A percentile compares a stretch with the other conserved stretches of the same genome.
Evolutionary conservation across 768 basidiomycete genomes (phyloP).

Genomic region (Rubroboletus satanas): DNA sequence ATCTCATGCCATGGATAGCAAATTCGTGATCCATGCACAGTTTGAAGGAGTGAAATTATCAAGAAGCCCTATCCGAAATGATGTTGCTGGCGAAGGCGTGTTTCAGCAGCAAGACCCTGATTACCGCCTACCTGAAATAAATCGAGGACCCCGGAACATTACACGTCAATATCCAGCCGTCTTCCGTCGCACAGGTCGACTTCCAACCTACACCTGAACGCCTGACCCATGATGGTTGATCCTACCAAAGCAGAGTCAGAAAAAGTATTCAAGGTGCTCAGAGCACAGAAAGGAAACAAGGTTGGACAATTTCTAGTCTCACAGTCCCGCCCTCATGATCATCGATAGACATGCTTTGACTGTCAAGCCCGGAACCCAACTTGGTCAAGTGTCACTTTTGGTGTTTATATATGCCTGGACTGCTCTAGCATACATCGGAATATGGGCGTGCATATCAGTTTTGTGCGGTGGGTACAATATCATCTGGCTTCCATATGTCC

Average conservation of each 20-base stretch:
- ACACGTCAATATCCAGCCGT: conserved; percentile 15
- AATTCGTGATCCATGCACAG: neutral
- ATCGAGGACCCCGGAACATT: conserved; percentile 15
- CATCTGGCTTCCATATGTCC: neutral
- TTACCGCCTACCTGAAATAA: conserved; percentile 5
- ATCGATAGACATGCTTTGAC: conserved; percentile 80
- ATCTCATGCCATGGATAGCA: neutral
- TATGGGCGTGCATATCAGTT: conserved; percentile 97
- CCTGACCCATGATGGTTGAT: conserved; percentile 52
- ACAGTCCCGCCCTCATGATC: conserved; percentile 1
- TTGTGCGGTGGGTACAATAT: conserved; percentile 69
- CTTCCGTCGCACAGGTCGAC: conserved; percentile 4
- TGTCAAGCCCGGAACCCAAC: conserved; percentile 95
- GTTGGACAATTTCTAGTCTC: conserved; percentile 32
- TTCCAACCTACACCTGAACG: neutral
- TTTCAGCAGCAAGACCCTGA: conserved; percentile 4
- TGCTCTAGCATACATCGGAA: conserved; percentile 95
- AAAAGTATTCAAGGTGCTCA: conserved; percentile 78
- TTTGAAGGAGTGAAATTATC: neutral
- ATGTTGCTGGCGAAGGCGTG: no score
- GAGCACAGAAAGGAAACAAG: conserved; percentile 86
- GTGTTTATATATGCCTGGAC: conserved; percentile 95
- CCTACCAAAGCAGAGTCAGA: conserved; percentile 86
- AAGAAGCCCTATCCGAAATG: no score
- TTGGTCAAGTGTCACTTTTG: conserved; percentile 96